Evolutionary conservation across 148 eudicot genomes (phyloP), one percentile per base, ranked within the genome.

Genomic region (Vaccinium macrocarpon): DNA sequence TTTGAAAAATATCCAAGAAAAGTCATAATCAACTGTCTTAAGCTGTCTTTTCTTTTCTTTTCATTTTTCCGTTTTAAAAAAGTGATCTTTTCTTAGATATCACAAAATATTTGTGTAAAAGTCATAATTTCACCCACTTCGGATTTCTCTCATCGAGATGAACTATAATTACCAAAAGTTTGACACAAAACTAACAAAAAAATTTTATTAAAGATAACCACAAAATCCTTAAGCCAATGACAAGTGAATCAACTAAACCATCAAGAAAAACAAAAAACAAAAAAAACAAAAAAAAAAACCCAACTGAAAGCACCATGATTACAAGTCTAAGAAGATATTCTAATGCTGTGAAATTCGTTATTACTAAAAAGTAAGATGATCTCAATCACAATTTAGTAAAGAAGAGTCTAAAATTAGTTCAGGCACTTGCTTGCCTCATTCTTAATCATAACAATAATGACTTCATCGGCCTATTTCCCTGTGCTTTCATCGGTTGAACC

Each of bases 371-470:
- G 29, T 50, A 16, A 11, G 1, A 29, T 68, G 4, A 68, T 68
- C 4, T 25, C 27, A 35, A 8, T 8, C n/a, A 6, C 1, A 64
- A 23, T 2, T 2, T 42, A 42, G 46, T 42, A 42, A 42, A 42
- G 46, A 42, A 42, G 46, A 23, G 29, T 64, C 71, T 64, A 78
- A 78, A 50, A 19, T 9, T 7, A 27, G 19, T 38, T 48, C 42
- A 66, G n/a, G 52, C 35, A 81, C 32, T 15, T 25, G 5, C 5
- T 10, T 10, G 55, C 83, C 42, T 23, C 23, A n/a, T 49, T 13
- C 29, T 79, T 62, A 83, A 29, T 81, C 85, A 76, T 88, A 85
- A 86, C 75, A 82, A 87, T 82, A 79, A 81, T 82, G 55, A 84
- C 42, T 56, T 87, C 88, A 27, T 49, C 56, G 2, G 27, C 84